Conservation (phyloP, 805 yeast species). For the Kluyveromyces siamensis region DNA sequence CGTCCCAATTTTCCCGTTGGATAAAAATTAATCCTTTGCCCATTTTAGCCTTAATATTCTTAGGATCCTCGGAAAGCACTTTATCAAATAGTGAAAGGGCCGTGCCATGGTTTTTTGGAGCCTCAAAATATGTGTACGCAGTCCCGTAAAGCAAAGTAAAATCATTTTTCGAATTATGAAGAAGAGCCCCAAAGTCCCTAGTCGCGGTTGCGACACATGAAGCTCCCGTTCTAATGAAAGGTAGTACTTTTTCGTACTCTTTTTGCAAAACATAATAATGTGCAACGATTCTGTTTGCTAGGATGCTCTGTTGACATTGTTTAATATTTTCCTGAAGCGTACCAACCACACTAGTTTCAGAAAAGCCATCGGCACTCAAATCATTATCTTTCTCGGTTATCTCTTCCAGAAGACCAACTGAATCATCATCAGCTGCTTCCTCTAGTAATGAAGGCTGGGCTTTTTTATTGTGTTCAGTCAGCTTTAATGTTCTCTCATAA, state of each 20-base stretch:
- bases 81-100: slow-evolving; percentile 67
- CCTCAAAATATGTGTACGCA: slow-evolving; percentile 73
- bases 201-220: slow-evolving; percentile 41
- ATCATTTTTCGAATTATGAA: slow-evolving; percentile 47
- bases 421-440: slow-evolving; percentile 12
- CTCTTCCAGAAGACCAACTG: slow-evolving; percentile 14
- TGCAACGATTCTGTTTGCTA: slow-evolving; percentile 60
- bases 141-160: slow-evolving; percentile 61
- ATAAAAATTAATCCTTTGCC: slow-evolving; percentile 76
- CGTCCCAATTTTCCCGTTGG: slow-evolving; percentile 48
- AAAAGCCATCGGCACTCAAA: slow-evolving; percentile 18
- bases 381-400: slow-evolving; percentile 15
- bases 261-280: slow-evolving; percentile 48
- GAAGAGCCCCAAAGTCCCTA: slow-evolving; percentile 36
- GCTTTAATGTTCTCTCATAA: slow-evolving; percentile 12
- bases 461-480: slow-evolving; percentile 18
- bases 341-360: slow-evolving; percentile 44
- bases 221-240: slow-evolving; percentile 52
- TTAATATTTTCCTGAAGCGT: slow-evolving; percentile 44
- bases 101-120: slow-evolving; percentile 76
- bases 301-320: slow-evolving; percentile 37
- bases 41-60: slow-evolving; percentile 52
- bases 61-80: slow-evolving; percentile 39
- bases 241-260: slow-evolving; percentile 56
- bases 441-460: slow-evolving; percentile 12